Conservation (phyloP, 2,329 filamentous ascomycete species). For the Fusarium chlamydosporum region DNA sequence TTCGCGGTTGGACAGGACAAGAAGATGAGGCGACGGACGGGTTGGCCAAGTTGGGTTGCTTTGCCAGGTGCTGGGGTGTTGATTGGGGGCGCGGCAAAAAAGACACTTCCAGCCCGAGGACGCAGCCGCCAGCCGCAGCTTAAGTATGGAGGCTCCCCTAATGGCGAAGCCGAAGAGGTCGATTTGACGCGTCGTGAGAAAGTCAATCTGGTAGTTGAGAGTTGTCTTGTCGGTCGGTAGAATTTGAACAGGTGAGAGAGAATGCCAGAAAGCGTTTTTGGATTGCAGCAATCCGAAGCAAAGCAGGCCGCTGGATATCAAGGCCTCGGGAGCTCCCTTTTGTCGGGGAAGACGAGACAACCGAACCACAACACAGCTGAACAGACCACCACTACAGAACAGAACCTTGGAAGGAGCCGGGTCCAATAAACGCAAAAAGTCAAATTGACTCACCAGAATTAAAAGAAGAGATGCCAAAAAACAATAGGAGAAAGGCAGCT, state of each 20-base stretch:
- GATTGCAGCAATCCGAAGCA: slow-evolving; percentile 4
- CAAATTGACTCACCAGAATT: slow-evolving; percentile 42
- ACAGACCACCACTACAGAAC: slow-evolving; percentile 26
- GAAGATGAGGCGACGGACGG: slow-evolving; percentile 45
- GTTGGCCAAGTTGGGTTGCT: slow-evolving; percentile 39
- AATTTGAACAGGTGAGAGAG: neutral
- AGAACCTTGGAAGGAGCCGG: neutral
- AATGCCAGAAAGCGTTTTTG: slow-evolving; percentile 13
- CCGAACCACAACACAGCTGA: slow-evolving; percentile 22
- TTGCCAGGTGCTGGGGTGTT: slow-evolving; percentile 43
- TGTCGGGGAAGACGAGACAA: slow-evolving; percentile 14
- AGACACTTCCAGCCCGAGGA: slow-evolving; percentile 39
- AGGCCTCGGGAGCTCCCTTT: slow-evolving; percentile 30
- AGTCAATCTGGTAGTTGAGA: neutral
- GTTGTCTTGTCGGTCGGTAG: slow-evolving; percentile 1
- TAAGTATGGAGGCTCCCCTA: slow-evolving; percentile 33
- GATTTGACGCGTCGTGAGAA: slow-evolving; percentile 15
- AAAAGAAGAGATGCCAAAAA: slow-evolving; percentile 45
- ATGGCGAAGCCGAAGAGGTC: slow-evolving; percentile 20
- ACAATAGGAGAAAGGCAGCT: slow-evolving; percentile 37
- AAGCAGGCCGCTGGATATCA: slow-evolving; percentile 24
- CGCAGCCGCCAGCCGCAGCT: slow-evolving; percentile 43
- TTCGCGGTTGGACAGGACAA: slow-evolving; percentile 38
- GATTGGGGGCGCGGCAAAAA: slow-evolving; percentile 49
- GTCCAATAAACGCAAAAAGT: slow-evolving; percentile 11